Base-by-base conservation (phyloP, 805 yeast species). In the Saturnispora quitensis region DNA sequence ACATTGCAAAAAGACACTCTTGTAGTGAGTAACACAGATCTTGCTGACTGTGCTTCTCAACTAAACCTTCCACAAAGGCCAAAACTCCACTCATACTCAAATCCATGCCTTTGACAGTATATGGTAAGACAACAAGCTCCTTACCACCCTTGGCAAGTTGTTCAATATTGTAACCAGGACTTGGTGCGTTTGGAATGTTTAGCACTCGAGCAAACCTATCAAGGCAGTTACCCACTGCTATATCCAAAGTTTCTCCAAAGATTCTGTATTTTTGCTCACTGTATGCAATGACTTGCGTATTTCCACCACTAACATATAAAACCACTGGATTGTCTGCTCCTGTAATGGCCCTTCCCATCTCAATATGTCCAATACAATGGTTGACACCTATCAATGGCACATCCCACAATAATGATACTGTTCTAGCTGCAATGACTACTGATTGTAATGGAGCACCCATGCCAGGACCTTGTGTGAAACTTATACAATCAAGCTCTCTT, bases 91-190 rank as follows among this genome's bases (percentile, higher is more conserved):
- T 86, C 96, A 93, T 88, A 47, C 96, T 86, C 52, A 93, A 63
- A 67, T 93, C 99, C 99, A 93, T 93, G 3, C 99, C 99, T 66
- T 93, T 93, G 15, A 93, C 99, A 0, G 99, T 91, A 64, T 93
- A 93, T 0, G 99, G 99, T 40, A 93, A 70, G 45, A 80, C 83
- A 2, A 91, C 86, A 43, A 84, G 69, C 55, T 74, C 74, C 55
- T 66, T 71, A 8, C 83, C 84, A 62, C 76, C 74, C 59, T 82
- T 87, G 17, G 99, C 98, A 70, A 93, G 64, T 63, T 88, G 96
- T 68, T 93, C 99, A 58, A 93, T 93, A 64, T 93, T 93, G 69
- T 89, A 93, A 2, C 99, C 99, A 0, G 99, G 99, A 13, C 93
- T 87, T 2, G 99, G 99, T 47, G 83, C 86, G 66, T 93, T 93